Conservation (phyloP, 2,329 filamentous ascomycete species). For the Teratosphaeria gauchensis region DNA sequence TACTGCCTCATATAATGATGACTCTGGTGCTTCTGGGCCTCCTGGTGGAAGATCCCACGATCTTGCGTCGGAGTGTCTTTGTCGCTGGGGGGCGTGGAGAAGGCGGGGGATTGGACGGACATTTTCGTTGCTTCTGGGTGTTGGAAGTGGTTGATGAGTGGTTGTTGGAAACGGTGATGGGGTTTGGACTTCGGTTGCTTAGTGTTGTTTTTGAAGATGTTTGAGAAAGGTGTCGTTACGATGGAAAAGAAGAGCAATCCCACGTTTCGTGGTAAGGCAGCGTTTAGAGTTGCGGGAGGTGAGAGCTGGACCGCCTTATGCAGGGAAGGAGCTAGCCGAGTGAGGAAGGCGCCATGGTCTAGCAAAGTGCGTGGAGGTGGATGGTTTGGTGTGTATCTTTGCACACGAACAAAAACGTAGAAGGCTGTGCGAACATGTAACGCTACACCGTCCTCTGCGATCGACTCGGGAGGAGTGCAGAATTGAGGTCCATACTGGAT, state of each 20-base stretch:
- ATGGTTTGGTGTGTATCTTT: not conserved
- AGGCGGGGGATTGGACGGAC: slow-evolving; percentile 13
- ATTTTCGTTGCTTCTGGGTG: slow-evolving; percentile 1
- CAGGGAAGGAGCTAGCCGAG: not conserved
- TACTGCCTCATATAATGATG: slow-evolving; percentile 24
- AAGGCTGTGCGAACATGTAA: no score
- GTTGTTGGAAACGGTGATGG: not conserved
- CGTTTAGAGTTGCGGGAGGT: not conserved
- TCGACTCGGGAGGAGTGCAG: no score
- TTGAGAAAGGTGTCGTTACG: no score
- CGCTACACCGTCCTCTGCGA: no score
- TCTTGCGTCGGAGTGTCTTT: slow-evolving; percentile 19
- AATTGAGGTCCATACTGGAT: no score
- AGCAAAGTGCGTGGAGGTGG: not conserved
- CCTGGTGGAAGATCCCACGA: slow-evolving; percentile 18
- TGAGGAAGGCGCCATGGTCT: not conserved
- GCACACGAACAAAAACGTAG: no score
- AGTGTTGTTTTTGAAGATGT: no score
- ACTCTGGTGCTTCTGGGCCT: slow-evolving; percentile 19
- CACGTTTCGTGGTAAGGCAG: no score
- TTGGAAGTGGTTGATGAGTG: not conserved
- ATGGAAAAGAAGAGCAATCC: no score
- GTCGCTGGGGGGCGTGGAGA: slow-evolving; percentile 16
- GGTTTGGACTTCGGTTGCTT: not conserved
- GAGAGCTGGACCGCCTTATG: not conserved